phyloP scores from a whole-genome alignment of 495 filamentous ascomycete genomes.

The Xeromyces bisporus region DNA sequence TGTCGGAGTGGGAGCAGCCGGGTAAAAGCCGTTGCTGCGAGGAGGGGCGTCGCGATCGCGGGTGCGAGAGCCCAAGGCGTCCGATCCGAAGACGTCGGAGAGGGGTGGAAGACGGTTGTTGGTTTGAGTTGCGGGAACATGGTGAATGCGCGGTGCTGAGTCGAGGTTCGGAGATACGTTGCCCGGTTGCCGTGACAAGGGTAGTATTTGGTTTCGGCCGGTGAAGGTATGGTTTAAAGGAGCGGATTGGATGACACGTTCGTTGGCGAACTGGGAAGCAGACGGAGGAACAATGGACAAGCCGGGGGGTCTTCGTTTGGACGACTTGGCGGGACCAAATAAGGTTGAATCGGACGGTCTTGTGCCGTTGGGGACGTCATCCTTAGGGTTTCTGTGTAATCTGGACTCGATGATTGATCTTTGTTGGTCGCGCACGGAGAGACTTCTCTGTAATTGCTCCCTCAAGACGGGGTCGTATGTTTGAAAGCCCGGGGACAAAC shows the following conservation, averaged over 20 bases:
- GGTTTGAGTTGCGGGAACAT: constrained; percentile 74
- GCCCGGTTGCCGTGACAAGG: constrained; percentile 63
- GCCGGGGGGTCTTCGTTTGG: constrained; percentile 67
- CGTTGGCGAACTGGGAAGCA: constrained; percentile 88
- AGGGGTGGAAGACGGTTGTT: constrained; percentile 88
- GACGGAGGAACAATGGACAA: constrained; percentile 91
- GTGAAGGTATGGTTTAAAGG: constrained; percentile 94
- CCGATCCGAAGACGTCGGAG: constrained; percentile 78
- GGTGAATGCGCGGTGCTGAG: constrained; percentile 80
- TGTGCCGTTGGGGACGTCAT: constrained; percentile 45
- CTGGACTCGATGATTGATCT: constrained; percentile 86
- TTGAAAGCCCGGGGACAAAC: constrained; percentile 85
- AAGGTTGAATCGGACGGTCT: constrained; percentile 32
- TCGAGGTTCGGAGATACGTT: constrained; percentile 77
- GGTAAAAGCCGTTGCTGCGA: constrained; percentile 27
- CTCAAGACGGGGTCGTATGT: constrained; percentile 94
- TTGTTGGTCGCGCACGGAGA: constrained; percentile 88
- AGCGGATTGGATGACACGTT: constrained; percentile 92
- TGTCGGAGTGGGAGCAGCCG: constrained; percentile 30
- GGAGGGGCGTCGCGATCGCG: constrained; percentile 19
- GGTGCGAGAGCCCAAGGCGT: constrained; percentile 43
- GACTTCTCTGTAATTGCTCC: constrained; percentile 83
- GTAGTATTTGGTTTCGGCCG: constrained; percentile 67
- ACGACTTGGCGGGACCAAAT: constrained; percentile 46
- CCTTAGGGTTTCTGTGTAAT: constrained; percentile 71